These are phyloP conservation scores for Tuber aestivum DNA, from an alignment of 495 filamentous ascomycete genomes.

Conservation along the genomic window DNA sequence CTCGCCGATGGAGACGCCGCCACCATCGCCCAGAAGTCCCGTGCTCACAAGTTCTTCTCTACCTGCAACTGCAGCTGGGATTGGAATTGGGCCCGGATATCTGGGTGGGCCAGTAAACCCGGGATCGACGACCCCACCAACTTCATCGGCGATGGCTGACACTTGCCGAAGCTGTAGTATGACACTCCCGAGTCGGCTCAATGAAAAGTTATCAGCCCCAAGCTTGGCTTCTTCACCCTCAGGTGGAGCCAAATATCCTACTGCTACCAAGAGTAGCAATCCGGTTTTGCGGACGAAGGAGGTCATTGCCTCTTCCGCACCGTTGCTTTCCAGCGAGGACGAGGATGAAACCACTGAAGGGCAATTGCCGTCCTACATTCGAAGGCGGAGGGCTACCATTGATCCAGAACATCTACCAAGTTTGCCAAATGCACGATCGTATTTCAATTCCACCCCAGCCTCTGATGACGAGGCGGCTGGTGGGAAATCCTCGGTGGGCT, in stretches of 20 bases:
- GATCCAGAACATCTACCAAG: constrained; percentile 33
- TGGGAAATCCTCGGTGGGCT: constrained; percentile 28
- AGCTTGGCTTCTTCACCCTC: constrained; percentile 14
- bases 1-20: constrained; percentile 50
- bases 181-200: constrained; percentile 53
- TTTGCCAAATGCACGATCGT: constrained; percentile 51
- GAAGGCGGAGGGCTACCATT: constrained; percentile 48
- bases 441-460: constrained; percentile 44
- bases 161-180: constrained; percentile 59
- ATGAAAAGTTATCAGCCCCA: constrained; percentile 38
- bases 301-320: constrained; percentile 25
- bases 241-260: constrained; percentile 24
- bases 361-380: constrained; percentile 41
- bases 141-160: constrained; percentile 54
- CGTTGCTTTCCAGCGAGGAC: constrained; percentile 28
- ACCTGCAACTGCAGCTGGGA: constrained; percentile 22
- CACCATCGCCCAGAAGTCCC: constrained; percentile 54
- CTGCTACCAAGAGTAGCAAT: constrained; percentile 13
- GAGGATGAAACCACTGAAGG: constrained; percentile 30
- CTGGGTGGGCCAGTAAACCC: constrained; percentile 35
- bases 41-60: constrained; percentile 38
- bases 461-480: constrained; percentile 48
- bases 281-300: constrained; percentile 35
- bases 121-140: constrained; percentile 48
- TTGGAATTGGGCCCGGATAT: constrained; percentile 30